Evolutionary conservation across 345 rosid genomes (phyloP).

Genomic region (Cardamine chenopodiifolia): DNA sequence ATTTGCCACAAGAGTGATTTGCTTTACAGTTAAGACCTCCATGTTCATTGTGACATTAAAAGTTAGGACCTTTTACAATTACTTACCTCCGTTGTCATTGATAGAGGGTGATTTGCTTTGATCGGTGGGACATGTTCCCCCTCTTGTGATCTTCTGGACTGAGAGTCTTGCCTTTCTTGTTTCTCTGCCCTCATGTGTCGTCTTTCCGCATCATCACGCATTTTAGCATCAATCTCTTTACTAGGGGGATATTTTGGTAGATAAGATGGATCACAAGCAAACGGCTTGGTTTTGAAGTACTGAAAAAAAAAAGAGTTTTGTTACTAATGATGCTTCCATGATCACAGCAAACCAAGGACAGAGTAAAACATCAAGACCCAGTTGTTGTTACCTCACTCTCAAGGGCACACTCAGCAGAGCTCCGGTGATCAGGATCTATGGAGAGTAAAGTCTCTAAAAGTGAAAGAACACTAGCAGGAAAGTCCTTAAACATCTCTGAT

Average conservation of each 20-base stretch:
- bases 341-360: constrained; percentile 13
- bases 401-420: constrained; percentile 39
- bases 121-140: constrained; percentile 17
- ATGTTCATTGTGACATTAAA: not conserved
- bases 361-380: not conserved
- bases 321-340: not conserved
- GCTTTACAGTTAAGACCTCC: not conserved
- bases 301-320: constrained; percentile 42
- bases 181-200: constrained; percentile 32
- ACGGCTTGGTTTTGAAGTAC: constrained; percentile 85
- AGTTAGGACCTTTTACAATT: not conserved
- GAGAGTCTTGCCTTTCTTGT: constrained; percentile 34
- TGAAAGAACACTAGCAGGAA: constrained; percentile 71
- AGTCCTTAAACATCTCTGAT: constrained; percentile 76
- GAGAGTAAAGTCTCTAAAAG: constrained; percentile 90
- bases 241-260: constrained; percentile 94
- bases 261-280: constrained; percentile 83
- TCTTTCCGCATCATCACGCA: constrained; percentile 80
- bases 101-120: constrained; percentile 16
- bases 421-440: constrained; percentile 70
- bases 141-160: constrained; percentile 34
- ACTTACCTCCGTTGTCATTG: constrained; percentile 42
- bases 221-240: constrained; percentile 93
- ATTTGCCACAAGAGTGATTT: constrained; percentile 20
- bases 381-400: constrained; percentile 40